Percentiles rank a stretch among this genome's conserved stretches.
phyloP scores from a whole-genome alignment of 768 basidiomycete species.

The Termitomyces sp. region DNA sequence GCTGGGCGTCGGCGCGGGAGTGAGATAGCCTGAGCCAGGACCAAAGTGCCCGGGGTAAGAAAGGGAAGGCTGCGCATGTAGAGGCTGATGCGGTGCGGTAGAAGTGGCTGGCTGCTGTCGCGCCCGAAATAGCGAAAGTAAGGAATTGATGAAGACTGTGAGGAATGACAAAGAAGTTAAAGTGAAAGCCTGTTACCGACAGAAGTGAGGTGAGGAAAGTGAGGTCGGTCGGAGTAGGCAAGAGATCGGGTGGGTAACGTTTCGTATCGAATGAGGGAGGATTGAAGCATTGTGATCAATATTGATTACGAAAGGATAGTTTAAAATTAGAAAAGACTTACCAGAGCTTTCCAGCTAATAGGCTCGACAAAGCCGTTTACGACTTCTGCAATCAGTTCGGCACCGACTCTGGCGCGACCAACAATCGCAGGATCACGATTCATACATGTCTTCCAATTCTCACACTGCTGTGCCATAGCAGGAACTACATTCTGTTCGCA shows the following conservation, averaged over 20 bases:
- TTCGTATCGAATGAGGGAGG: not conserved
- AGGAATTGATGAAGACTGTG: slow-evolving; percentile 77
- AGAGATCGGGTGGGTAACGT: not conserved
- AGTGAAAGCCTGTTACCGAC: slow-evolving; percentile 52
- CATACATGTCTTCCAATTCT: slow-evolving; percentile 93
- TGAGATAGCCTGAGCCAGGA: slow-evolving; percentile 37
- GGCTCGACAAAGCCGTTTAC: slow-evolving; percentile 96
- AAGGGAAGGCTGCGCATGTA: slow-evolving; percentile 23
- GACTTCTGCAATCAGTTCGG: slow-evolving; percentile 93
- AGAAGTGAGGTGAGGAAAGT: not conserved
- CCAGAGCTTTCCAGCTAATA: slow-evolving; percentile 96
- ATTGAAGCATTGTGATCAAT: slow-evolving; percentile 10
- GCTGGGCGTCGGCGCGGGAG: slow-evolving; percentile 42
- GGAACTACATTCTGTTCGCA: slow-evolving; percentile 77
- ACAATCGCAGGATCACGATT: slow-evolving; percentile 87
- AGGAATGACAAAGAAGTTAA: slow-evolving; percentile 72
- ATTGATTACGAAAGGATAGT: not conserved
- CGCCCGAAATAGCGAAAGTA: slow-evolving; percentile 73
- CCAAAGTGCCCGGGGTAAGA: slow-evolving; percentile 40
- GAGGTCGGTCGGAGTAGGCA: not conserved
- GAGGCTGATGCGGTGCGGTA: slow-evolving; percentile 24
- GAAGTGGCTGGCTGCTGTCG: slow-evolving; percentile 45
- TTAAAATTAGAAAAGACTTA: slow-evolving; percentile 30
- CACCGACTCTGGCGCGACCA: slow-evolving; percentile 84
- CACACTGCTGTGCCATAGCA: slow-evolving; percentile 83